phyloP scores from a whole-genome alignment of 768 basidiomycete genomes.

The Suillus discolor region DNA sequence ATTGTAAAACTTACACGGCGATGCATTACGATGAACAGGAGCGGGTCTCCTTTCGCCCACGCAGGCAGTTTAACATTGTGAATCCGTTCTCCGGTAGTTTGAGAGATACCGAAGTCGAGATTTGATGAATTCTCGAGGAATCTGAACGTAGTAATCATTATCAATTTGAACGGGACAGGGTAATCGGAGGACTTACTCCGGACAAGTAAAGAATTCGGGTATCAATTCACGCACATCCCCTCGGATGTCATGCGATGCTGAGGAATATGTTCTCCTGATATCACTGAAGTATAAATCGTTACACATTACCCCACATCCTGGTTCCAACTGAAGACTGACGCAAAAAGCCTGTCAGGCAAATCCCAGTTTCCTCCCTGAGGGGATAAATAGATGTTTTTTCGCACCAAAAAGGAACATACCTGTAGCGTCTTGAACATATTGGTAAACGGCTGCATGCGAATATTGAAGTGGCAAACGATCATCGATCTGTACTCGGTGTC shows the following conservation, averaged over 20 bases:
- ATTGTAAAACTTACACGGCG: constrained; percentile 54
- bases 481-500: constrained; percentile 54
- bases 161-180: not conserved
- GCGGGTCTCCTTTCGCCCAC: constrained; percentile 85
- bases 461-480: constrained; percentile 95
- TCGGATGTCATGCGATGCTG: constrained; percentile 81
- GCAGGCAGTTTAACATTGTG: constrained; percentile 88
- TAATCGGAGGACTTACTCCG: constrained; percentile 56
- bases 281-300: constrained; percentile 47
- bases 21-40: constrained; percentile 80
- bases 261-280: constrained; percentile 78
- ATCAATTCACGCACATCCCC: constrained; percentile 95
- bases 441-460: constrained; percentile 87
- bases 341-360: constrained; percentile 84
- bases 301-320: not conserved
- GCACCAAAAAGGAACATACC: constrained; percentile 32
- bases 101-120: constrained; percentile 77
- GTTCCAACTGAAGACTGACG: constrained; percentile 38
- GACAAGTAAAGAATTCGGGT: constrained; percentile 85
- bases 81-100: constrained; percentile 75
- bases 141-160: constrained; percentile 39
- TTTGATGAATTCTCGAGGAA: constrained; percentile 82
- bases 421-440: constrained; percentile 93
- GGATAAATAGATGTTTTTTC: not conserved
- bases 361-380: constrained; percentile 92